phyloP scores from a whole-genome alignment of 73 alveolate species.

The Stentor roeselii region DNA sequence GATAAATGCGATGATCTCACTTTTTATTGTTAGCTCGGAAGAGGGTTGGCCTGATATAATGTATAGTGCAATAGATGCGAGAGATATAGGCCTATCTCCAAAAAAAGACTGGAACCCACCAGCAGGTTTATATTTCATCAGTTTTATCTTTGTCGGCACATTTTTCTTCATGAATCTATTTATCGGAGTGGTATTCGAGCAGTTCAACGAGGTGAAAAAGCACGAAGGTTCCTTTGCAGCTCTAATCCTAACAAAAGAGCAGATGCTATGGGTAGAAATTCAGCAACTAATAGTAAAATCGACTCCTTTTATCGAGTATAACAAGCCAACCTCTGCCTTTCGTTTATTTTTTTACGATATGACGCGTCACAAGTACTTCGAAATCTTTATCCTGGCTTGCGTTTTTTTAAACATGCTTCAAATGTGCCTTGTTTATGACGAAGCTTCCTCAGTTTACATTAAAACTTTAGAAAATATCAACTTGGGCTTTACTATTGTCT shows the following conservation, averaged over 20 bases:
- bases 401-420: conserved; percentile 65
- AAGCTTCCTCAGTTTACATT: conserved; percentile 40
- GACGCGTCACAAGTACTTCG: conserved; percentile 64
- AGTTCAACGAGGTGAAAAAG: conserved; percentile 79
- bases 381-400: conserved; percentile 65
- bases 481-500: conserved; percentile 73
- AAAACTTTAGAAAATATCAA: conserved; percentile 53
- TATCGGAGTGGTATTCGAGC: conserved; percentile 91
- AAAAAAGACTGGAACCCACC: conserved; percentile 56
- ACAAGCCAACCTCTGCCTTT: conserved; percentile 49
- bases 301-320: conserved; percentile 57
- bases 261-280: conserved; percentile 68
- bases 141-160: conserved; percentile 82
- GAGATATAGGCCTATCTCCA: conserved; percentile 63
- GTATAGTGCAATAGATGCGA: conserved; percentile 58
- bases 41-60: conserved; percentile 95
- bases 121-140: conserved; percentile 73
- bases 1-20: conserved; percentile 75
- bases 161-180: conserved; percentile 88
- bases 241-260: conserved; percentile 42
- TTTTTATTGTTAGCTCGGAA: conserved; percentile 77
- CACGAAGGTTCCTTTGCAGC: conserved; percentile 47
- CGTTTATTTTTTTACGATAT: conserved; percentile 72
- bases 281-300: conserved; percentile 45
- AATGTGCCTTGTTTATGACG: conserved; percentile 83